Conservation (phyloP, 192 early-diverging fungal species). For the Endogone sp. region DNA sequence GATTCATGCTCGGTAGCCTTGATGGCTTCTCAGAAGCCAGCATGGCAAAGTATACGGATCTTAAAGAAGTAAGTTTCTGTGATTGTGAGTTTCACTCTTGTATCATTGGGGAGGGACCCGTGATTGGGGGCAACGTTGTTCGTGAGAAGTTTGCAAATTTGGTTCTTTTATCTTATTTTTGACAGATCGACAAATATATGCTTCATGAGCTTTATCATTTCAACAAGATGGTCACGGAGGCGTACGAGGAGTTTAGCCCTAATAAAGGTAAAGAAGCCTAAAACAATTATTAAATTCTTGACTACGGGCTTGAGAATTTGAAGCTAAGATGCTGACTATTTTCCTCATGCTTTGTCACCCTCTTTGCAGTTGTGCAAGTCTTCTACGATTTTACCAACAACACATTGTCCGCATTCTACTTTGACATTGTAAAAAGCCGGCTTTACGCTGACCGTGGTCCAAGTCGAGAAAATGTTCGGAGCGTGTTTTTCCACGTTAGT, state of each 20-base stretch:
- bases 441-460: constrained; percentile 58
- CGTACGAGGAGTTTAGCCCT: constrained; percentile 59
- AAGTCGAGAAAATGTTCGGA: constrained; percentile 55
- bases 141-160: too few species aligned
- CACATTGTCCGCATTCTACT: constrained; percentile 70
- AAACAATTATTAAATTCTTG: too few species aligned
- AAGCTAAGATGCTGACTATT: too few species aligned
- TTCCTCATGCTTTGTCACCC: too few species aligned
- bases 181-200: constrained; percentile 51
- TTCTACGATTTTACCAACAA: constrained; percentile 67
- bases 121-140: too few species aligned
- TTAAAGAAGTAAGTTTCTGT: constrained; percentile 30
- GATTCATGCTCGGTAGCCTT: constrained; percentile 78
- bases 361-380: constrained; percentile 49
- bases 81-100: not conserved
- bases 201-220: constrained; percentile 66
- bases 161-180: not conserved
- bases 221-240: constrained; percentile 42
- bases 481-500: constrained; percentile 57
- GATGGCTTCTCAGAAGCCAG: constrained; percentile 45
- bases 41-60: constrained; percentile 43
- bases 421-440: constrained; percentile 76
- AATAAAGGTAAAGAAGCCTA: constrained; percentile 61
- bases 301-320: too few species aligned
- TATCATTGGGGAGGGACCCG: too few species aligned